Base-by-base conservation (phyloP, 257 asterid species). In the Lycium ferocissimum region DNA sequence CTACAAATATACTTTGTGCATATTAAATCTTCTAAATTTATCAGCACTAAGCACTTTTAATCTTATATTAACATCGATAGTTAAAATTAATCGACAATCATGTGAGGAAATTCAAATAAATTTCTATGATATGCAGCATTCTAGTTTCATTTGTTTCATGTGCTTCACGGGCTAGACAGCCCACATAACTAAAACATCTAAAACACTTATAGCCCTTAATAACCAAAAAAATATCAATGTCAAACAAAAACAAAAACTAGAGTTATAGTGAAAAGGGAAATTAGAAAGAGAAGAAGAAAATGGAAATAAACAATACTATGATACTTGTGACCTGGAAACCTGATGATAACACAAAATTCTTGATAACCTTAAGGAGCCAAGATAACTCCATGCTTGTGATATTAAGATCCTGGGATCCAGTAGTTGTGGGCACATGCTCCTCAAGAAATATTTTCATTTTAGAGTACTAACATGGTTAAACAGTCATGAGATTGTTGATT, bases 271-370 rank as follows among this genome's bases (percentile, higher is more conserved):
- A 10, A 43, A 17, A 40, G 18, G 69, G 43, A 83, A 66, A 51
- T 40, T 33, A 63, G n/a, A 26, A 26, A 1, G 33, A 26, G 33
- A 26, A 26, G 33, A 26, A 26, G 33, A 26, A 26, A 26, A 26
- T 26, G 33, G 33, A 26, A 26, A 26, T 26, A 26, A 26, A 26
- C 33, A 26, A 35, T 37, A 57, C 71, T 40, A 40, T 58, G 76
- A 9, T 69, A 57, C 22, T 47, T 73, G 47, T 67, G 81, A 94
- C 99, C 99, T 62, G 99, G 85, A 89, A 96, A 57, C 99, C 98
- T 33, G 98, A 89, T 80, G 99, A 98, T 84, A 95, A 92, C 66
- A 94, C 65, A 80, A 96, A 95, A 87, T 95, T 97, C 86, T 89
- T 94, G 69, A 92, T 83, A 83, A 81, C 81, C 73, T 89, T 89